These are phyloP conservation scores for Trichoderma atrobrunneum DNA, from an alignment of 2,329 filamentous ascomycete genomes.

Conservation along the genomic window DNA sequence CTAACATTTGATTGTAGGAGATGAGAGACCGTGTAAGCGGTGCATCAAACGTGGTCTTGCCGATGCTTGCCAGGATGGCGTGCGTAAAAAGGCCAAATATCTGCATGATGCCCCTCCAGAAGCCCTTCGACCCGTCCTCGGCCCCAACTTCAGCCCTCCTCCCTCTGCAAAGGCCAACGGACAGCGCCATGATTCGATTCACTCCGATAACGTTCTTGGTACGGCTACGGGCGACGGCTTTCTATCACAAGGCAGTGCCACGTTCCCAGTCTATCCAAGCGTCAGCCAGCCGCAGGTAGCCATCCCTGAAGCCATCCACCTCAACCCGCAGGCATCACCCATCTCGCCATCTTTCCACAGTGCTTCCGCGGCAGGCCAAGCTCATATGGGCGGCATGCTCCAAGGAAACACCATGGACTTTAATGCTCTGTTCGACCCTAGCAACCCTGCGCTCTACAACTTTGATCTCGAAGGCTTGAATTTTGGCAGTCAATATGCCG, in stretches of 20 bases:
- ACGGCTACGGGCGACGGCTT: constrained; percentile 44
- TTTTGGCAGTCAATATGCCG: constrained; percentile 94
- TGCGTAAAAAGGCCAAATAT: constrained; percentile 98
- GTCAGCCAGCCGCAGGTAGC: constrained; percentile 45
- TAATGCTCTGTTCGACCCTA: constrained; percentile 76
- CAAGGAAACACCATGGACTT: constrained; percentile 52
- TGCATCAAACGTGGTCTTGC: constrained; percentile 92
- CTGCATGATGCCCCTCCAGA: constrained; percentile 93
- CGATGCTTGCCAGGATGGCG: constrained; percentile 90
- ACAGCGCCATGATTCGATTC: constrained; percentile 48
- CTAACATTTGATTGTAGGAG: constrained; percentile 55
- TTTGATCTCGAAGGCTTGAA: constrained; percentile 86
- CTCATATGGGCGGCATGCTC: constrained; percentile 49
- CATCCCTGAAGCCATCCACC: constrained; percentile 51
- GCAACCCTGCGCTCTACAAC: constrained; percentile 89
- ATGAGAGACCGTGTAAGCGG: constrained; percentile 88
- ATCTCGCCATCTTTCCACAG: constrained; percentile 70
- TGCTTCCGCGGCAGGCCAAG: constrained; percentile 47
- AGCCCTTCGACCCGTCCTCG: constrained; percentile 81
- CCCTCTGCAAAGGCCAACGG: constrained; percentile 46
- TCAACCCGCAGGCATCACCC: constrained; percentile 68
- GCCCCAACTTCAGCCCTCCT: constrained; percentile 65
- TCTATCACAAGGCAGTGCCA: constrained; percentile 47
- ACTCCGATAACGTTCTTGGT: constrained; percentile 42
- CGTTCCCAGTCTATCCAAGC: constrained; percentile 51